Evolutionary conservation across 1,284 basidiomycete genomes (phyloP).

Genomic region (Pseudomicrostroma phylloplanum): DNA sequence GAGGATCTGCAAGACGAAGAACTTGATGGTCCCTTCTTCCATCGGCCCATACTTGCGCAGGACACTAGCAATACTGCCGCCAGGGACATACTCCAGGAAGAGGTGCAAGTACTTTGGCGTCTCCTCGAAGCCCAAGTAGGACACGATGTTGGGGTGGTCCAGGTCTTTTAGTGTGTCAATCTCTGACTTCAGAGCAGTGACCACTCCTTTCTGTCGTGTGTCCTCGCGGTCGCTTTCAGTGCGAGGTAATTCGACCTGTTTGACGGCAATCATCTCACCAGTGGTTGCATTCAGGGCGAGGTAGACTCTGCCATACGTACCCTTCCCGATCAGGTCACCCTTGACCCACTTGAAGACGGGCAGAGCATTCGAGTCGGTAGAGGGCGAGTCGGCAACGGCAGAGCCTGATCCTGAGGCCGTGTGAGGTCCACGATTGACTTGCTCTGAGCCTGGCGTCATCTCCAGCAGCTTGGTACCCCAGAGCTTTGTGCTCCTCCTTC

Average conservation of each 20-base stretch:
- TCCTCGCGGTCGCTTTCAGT: constrained; percentile 85
- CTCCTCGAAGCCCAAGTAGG: constrained; percentile 86
- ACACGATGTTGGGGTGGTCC: constrained; percentile 94
- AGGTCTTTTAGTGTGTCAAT: constrained; percentile 85
- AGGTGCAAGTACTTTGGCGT: constrained; percentile 85
- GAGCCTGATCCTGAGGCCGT: constrained; percentile 21
- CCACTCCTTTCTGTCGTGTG: constrained; percentile 72
- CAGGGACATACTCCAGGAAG: constrained; percentile 94
- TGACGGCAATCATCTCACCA: constrained; percentile 98
- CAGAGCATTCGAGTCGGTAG: constrained; percentile 25
- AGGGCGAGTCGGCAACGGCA: constrained; percentile 44
- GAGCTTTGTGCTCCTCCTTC: constrained; percentile 84
- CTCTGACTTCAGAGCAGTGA: constrained; percentile 86
- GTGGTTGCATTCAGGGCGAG: constrained; percentile 95
- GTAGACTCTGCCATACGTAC: constrained; percentile 93
- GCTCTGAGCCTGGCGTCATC: constrained; percentile 65
- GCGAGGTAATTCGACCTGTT: constrained; percentile 91
- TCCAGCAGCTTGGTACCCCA: constrained; percentile 93
- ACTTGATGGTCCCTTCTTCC: constrained; percentile 83
- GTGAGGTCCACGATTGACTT: constrained; percentile 13
- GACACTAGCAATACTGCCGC: constrained; percentile 89
- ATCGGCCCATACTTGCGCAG: constrained; percentile 87
- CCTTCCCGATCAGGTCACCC: constrained; percentile 92
- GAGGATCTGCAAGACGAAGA: constrained; percentile 86
- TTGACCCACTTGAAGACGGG: constrained; percentile 94